Conservation (phyloP, 2,329 filamentous ascomycete species). For the Alternaria alternata region DNA sequence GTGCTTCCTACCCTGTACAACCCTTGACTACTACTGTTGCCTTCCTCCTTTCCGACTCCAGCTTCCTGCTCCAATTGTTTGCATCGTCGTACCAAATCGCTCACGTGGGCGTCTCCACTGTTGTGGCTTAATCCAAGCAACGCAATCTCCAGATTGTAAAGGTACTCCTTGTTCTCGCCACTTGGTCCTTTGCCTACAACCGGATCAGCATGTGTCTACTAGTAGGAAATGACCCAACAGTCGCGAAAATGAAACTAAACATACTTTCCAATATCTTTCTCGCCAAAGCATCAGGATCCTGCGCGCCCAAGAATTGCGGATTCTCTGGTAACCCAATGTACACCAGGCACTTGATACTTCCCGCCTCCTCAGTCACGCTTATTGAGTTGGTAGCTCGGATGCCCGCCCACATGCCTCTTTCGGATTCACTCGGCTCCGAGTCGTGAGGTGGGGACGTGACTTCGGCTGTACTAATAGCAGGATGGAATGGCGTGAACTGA, state of each 20-base stretch:
- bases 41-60: slow-evolving; percentile 31
- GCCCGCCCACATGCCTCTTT: slow-evolving; percentile 31
- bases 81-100: slow-evolving; percentile 78
- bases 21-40: slow-evolving; percentile 27
- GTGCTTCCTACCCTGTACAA: slow-evolving; percentile 59
- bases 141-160: slow-evolving; percentile 79
- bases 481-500: slow-evolving; percentile 86
- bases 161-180: slow-evolving; percentile 88
- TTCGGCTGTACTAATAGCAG: slow-evolving; percentile 54
- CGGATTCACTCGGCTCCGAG: background rate
- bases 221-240: background rate
- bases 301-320: slow-evolving; percentile 86
- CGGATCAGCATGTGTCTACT: background rate
- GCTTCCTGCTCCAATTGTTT: slow-evolving; percentile 64
- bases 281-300: slow-evolving; percentile 79
- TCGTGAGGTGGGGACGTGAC: slow-evolving; percentile 18
- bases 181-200: slow-evolving; percentile 69
- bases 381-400: slow-evolving; percentile 46
- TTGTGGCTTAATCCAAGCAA: slow-evolving; percentile 76
- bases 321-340: slow-evolving; percentile 96
- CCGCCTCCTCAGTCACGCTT: background rate
- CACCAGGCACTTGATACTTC: slow-evolving; percentile 65
- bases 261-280: slow-evolving; percentile 78
- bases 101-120: slow-evolving; percentile 84
- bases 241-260: background rate